phyloP scores from a whole-genome alignment of 192 early-diverging fungal genomes.

The Backusella circina region DNA sequence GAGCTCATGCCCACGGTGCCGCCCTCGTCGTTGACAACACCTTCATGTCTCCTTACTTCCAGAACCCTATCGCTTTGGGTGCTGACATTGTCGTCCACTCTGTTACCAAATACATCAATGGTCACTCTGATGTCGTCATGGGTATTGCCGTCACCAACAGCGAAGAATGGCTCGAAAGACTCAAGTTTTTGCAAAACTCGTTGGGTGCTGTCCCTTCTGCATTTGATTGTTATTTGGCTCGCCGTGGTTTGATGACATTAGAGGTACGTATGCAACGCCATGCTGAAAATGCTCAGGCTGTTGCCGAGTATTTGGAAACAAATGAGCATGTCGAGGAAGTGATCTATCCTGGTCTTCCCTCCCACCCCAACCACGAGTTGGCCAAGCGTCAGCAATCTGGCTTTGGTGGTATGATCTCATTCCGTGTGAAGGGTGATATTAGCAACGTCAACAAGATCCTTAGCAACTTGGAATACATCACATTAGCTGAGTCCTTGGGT shows the following conservation, averaged over 20 bases:
- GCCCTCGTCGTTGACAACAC: slow-evolving; percentile 84
- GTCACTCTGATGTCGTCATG: slow-evolving; percentile 98
- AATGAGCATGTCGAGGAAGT: slow-evolving; percentile 74
- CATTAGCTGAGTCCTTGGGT: slow-evolving; percentile 94
- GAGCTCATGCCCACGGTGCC: slow-evolving; percentile 60
- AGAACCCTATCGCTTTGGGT: slow-evolving; percentile 85
- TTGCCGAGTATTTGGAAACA: slow-evolving; percentile 79
- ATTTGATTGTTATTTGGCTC: slow-evolving; percentile 96
- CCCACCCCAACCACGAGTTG: slow-evolving; percentile 90
- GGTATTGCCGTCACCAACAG: slow-evolving; percentile 85
- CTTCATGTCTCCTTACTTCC: slow-evolving; percentile 86
- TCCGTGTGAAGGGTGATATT: slow-evolving; percentile 84
- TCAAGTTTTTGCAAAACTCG: slow-evolving; percentile 95
- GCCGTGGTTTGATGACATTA: slow-evolving; percentile 94
- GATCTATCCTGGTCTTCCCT: slow-evolving; percentile 89
- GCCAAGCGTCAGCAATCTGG: slow-evolving; percentile 87
- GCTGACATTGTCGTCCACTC: slow-evolving; percentile 98
- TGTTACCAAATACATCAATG: slow-evolving; percentile 98
- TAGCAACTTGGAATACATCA: slow-evolving; percentile 73
- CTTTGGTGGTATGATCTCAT: slow-evolving; percentile 96
- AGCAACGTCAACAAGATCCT: slow-evolving; percentile 84
- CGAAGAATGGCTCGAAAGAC: slow-evolving; percentile 66
- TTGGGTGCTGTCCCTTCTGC: slow-evolving; percentile 93
- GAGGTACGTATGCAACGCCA: slow-evolving; percentile 94
- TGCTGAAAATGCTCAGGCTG: slow-evolving; percentile 74